Evolutionary conservation across 2,329 filamentous ascomycete genomes (phyloP).

Genomic region (Neoascochyta sp.): DNA sequence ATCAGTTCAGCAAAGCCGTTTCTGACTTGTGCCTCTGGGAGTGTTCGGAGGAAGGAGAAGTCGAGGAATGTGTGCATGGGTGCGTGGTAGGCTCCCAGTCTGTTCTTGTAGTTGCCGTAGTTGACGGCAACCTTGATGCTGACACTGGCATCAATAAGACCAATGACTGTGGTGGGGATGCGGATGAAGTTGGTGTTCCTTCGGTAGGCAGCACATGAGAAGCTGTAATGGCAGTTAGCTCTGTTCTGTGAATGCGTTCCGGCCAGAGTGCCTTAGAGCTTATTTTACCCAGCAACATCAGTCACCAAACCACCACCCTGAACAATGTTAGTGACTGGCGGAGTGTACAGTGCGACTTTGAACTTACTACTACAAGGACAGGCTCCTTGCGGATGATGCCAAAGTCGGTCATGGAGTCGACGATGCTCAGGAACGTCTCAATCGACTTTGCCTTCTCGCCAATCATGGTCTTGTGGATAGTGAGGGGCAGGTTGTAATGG

Average conservation of each 20-base stretch:
- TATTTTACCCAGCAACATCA: conserved; percentile 61
- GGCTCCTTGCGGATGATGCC: conserved; percentile 62
- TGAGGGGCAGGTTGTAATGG: conserved; percentile 59
- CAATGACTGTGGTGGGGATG: conserved; percentile 70
- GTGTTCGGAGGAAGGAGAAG: conserved; percentile 66
- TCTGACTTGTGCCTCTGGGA: conserved; percentile 64
- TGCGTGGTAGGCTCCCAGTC: conserved; percentile 69
- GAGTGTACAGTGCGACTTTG: not conserved
- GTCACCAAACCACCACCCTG: conserved; percentile 42
- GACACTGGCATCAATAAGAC: conserved; percentile 70
- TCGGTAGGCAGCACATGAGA: conserved; percentile 66
- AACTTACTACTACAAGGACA: conserved; percentile 34
- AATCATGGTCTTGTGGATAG: conserved; percentile 69
- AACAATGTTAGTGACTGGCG: conserved; percentile 8
- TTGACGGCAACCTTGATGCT: conserved; percentile 77
- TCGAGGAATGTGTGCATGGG: conserved; percentile 70
- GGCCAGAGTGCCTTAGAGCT: conserved; percentile 51
- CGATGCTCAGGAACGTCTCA: conserved; percentile 64
- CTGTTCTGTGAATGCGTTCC: conserved; percentile 17
- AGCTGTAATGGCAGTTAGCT: conserved; percentile 25
- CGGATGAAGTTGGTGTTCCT: conserved; percentile 72
- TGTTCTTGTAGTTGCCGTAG: conserved; percentile 73
- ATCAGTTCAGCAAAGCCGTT: conserved; percentile 73
- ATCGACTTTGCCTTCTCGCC: conserved; percentile 73
- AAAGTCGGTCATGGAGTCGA: conserved; percentile 71